phyloP scores from a whole-genome alignment of 2,329 filamentous ascomycete species.

The Leptographium radiaticola region DNA sequence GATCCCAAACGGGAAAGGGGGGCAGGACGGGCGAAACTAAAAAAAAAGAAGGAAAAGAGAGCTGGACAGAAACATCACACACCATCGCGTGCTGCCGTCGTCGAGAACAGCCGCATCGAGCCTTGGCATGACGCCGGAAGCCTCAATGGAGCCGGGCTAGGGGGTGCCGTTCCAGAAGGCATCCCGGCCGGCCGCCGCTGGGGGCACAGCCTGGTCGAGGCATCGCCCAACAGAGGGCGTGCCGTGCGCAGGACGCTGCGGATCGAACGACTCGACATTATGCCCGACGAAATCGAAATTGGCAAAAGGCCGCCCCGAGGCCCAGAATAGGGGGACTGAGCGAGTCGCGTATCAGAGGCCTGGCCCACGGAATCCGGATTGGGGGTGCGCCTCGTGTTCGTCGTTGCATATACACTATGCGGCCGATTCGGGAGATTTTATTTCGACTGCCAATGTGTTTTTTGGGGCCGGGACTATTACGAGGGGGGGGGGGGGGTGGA shows the following conservation, averaged over 20 bases:
- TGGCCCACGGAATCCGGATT: neutral
- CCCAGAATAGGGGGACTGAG: neutral
- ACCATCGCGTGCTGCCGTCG: conserved; percentile 9
- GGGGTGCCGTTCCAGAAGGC: neutral
- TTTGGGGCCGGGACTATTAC: too few relatives aligned
- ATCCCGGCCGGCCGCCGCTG: neutral
- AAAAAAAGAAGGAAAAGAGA: neutral
- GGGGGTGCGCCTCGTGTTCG: neutral
- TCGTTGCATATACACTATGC: neutral
- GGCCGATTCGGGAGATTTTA: neutral
- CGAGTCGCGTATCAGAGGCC: neutral
- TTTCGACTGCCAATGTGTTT: neutral
- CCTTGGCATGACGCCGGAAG: conserved; percentile 1
- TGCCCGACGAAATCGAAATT: neutral
- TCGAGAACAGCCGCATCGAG: conserved; percentile 7
- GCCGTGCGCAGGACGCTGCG: conserved; percentile 7
- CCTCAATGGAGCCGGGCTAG: neutral
- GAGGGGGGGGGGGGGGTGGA: neutral
- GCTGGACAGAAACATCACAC: neutral
- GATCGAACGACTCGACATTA: conserved; percentile 11
- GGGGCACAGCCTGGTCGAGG: neutral
- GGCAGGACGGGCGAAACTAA: neutral
- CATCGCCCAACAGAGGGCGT: neutral
- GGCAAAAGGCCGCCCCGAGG: neutral
- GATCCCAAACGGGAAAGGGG: neutral